Conservation (phyloP, 2,329 filamentous ascomycete species). For the Alternaria gaisen region DNA sequence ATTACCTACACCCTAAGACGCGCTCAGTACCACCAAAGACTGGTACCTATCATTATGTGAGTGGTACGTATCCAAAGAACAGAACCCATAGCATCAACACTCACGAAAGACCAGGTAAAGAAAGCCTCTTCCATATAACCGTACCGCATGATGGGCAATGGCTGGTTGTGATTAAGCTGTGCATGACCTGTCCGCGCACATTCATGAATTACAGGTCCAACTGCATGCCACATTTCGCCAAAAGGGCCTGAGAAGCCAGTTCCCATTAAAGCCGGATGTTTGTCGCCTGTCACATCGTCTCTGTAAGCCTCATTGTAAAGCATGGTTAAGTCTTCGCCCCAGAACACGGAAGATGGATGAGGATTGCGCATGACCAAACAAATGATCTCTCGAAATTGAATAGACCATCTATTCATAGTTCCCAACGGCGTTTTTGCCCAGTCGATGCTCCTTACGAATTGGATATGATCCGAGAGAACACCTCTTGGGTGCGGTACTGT, state of each 20-base stretch:
- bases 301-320: constrained; percentile 54
- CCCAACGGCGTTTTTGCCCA: constrained; percentile 61
- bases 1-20: constrained; percentile 38
- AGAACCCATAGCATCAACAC: not conserved
- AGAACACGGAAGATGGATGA: constrained; percentile 51
- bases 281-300: constrained; percentile 42
- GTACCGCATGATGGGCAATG: constrained; percentile 40
- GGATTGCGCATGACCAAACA: constrained; percentile 46
- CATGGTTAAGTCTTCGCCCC: constrained; percentile 35
- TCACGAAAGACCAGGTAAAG: constrained; percentile 55
- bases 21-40: constrained; percentile 50
- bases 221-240: constrained; percentile 51
- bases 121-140: constrained; percentile 48
- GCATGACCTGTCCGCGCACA: constrained; percentile 42
- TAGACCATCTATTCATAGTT: constrained; percentile 58
- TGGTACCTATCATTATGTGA: constrained; percentile 35
- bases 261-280: constrained; percentile 45
- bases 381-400: constrained; percentile 55
- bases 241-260: constrained; percentile 48
- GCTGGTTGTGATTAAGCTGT: constrained; percentile 41
- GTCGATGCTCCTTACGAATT: constrained; percentile 55
- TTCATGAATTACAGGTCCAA: constrained; percentile 44
- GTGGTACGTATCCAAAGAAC: not conserved
- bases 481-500: constrained; percentile 34
- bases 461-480: constrained; percentile 41